Evolutionary conservation across 805 yeast genomes (phyloP), one percentile per base, ranked within the genome.

Genomic region (Limtongia smithiae): DNA sequence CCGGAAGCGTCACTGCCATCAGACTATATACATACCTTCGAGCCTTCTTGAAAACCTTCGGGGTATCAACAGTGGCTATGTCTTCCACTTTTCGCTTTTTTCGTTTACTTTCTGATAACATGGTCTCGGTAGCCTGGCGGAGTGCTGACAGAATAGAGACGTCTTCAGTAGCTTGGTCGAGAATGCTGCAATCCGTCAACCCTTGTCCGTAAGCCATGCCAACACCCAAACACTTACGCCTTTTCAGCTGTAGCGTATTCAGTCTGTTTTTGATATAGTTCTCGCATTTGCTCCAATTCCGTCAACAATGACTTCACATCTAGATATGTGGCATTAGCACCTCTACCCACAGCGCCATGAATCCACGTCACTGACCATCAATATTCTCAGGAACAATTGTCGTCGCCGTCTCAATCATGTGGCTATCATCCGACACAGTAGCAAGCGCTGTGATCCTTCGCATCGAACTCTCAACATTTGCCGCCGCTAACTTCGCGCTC

Each of bases 41-140:
- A 12, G 57, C 54, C 28, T 50, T 50, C 43, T 52, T 51, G 34
- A 44, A 46, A 32, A 38, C 49, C 45, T 54, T 50, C 17, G 50
- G 43, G 32, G 37, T 20, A n/a, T 46, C 56, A 22, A 37, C 32
- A 22, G 25, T 18, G 14, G 28, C 18, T 6, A 25, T 9, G 17
- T 54, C 58, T 6, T 54, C 58, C 33, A 40, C 50, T 51, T 54
- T 54, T 9, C 58, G 42, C 34, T 54, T 54, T 39, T 54, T 54
- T 18, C 58, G 56, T 27, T 54, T 54, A 30, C 40, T 37, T 6
- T 54, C 58, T 7, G 28, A 22, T 7, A 17, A 11, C 8, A 17
- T 17, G 3, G 48, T 32, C 25, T 42, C 48, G 4, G 50, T 42
- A 2, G 58, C 52, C 35, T 54, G 55, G n/a, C 56, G 46, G 9